Base-by-base conservation (phyloP, 2,329 filamentous ascomycete species). In the Exophiala lecanii-corni region DNA sequence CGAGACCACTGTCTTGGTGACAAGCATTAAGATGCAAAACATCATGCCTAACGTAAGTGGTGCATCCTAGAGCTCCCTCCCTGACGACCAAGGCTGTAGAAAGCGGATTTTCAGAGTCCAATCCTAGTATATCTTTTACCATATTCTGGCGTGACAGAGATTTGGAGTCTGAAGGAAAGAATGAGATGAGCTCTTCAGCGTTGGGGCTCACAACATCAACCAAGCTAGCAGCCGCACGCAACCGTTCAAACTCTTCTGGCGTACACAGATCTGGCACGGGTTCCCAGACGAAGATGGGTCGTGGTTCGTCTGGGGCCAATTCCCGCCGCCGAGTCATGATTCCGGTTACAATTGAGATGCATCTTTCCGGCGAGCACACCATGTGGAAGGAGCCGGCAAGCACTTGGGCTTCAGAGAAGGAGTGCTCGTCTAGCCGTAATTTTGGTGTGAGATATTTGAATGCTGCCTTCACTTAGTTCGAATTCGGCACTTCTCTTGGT, bases 391-490 rank as follows among this genome's bases (percentile, higher is more conserved):
- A 82, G 49, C 79, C 83, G 0, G 88, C 81, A 38, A 78, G 75
- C 5, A 94, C 71, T 20, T 94, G 72, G 0, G 70, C 60, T 23
- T 75, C 72, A 2, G 77, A 78, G 7, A 97, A 73, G 59, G 89
- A 84, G 9, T 75, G 67, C 21, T 82, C 82, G 3, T 86, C 83
- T 12, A 98, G 72, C 4, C 89, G 84, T 51, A 86, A 73, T 67
- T 96, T 97, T 1, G 87, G 83, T 0, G 89, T 96, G 39, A 81
- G 73, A 63, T 97, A 98, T 61, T 80, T 82, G 72, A 98, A 98
- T 5, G 82, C 82, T n/a, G n/a, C n/a, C n/a, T 65, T 76, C 7
- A 9, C 17, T 36, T 34, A 43, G 38, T 18, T 5, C 17, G 4
- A 26, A 12, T 26, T 26, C 7, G 23, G 12, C 23, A 26, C 12